Evolutionary conservation across 1,284 basidiomycete genomes (phyloP), one percentile per base, ranked within the genome.

Genomic region (Boletus holoroseus): DNA sequence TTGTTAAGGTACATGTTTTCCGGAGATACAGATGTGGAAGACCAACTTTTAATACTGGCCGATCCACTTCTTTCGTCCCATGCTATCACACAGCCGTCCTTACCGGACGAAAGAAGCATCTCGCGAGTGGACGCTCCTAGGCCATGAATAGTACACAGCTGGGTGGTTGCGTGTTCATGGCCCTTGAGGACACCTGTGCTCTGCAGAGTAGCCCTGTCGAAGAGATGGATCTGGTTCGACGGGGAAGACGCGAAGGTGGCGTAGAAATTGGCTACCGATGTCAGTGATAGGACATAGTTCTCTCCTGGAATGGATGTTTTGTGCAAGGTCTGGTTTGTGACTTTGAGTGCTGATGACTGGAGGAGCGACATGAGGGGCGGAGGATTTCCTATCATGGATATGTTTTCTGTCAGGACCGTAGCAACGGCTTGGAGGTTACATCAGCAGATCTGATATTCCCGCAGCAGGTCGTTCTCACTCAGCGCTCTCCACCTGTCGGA

Each of bases 1-100:
- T 72, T 59, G 63, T 76, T 71, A 73, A 74, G 68, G 64, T 62
- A 57, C 40, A 40, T 13, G 36, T 44, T 49, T 40, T 26, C 4
- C 56, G 61, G 59, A 57, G 55, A 57, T 47, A 51, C 52, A 51
- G 28, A 46, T 13, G n/a, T 35, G 7, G 38, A 49, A 49, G 44
- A 72, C 83, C 69, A 60, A 88, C 85, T 79, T 71, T 80, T 76
- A 31, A 85, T 73, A 39, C 72, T 69, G 43, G 73, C 70, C 2
- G 74, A 67, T 44, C 76, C 74, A 6, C 76, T 71, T 49, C 86
- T 76, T 49, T 79, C 76, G 62, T 89, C 86, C 87, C 86, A 89
- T 22, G 79, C 73, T 55, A 77, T 79, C 50, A 89, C 77, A 42
- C 72, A 67, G 0, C 82, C 83, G 55, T 86, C 83, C 58, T 73